Base-by-base conservation (phyloP, 805 yeast genomes). In the Grigorovia yakushimaensis region DNA sequence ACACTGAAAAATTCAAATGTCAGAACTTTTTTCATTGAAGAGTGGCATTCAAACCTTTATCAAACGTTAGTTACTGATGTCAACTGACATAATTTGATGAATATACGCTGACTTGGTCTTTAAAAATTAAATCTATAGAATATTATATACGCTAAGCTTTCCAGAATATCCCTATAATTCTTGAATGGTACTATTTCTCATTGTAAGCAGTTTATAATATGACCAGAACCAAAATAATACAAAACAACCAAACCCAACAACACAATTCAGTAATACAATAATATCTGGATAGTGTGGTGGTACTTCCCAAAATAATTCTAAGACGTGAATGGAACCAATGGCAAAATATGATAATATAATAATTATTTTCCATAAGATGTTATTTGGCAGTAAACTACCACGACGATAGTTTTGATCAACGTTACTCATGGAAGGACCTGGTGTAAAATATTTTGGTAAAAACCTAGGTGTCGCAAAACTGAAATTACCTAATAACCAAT, bases 191-290 rank as follows among this genome's bases (percentile, higher is more conserved):
- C 57, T 59, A 9, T 59, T 59, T 38, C 67, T 54, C 46, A 66
- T 47, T 10, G 57, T 59, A 47, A 60, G 70, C 35, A 79, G 61
- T 50, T 75, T 82, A 65, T 73, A 80, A 56, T 82, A 72, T 36
- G 76, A 74, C 96, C 96, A 93, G n/a, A 88, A 51, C 81, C 88
- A 89, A 56, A 86, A 86, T 42, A 84, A 58, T 0, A 67, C 61
- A 56, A 89, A 91, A 49, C 88, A 85, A 0, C 76, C 83, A 59
- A 87, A 88, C 0, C 93, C 83, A 3, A 88, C 58, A 0, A 81
- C 57, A 39, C 83, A 79, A 58, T 93, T 93, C 3, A 79, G 74
- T 21, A 91, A 72, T 0, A 86, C 86, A 89, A 93, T 87, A 5
- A 93, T 54, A 62, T 93, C 97, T 1, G 97, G 96, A 52, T 79